Conservation (phyloP, 208 protist species). For the Trypanosomatidae sp. region DNA sequence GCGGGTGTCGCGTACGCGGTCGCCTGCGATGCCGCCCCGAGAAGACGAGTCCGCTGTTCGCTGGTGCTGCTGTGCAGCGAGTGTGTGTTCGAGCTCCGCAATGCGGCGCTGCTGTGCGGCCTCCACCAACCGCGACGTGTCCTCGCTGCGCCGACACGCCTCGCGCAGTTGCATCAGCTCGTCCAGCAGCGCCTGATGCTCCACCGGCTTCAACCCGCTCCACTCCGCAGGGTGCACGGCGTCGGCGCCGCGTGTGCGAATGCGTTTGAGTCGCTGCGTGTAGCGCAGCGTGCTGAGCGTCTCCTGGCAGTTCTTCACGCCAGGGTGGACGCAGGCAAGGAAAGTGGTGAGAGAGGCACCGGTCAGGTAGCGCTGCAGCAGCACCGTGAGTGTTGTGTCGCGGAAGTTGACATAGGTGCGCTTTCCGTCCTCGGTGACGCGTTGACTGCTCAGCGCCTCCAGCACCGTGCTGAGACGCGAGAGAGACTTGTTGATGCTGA, state of each 20-base stretch:
- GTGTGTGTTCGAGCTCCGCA: slow-evolving; percentile 36
- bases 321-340: slow-evolving; percentile 84
- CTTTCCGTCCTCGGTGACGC: slow-evolving; percentile 36
- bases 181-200: slow-evolving; percentile 51
- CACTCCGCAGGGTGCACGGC: slow-evolving; percentile 38
- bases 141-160: slow-evolving; percentile 38
- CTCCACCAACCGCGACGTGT: slow-evolving; percentile 22
- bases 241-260: slow-evolving; percentile 49
- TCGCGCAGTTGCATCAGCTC: slow-evolving; percentile 61
- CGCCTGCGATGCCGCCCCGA: background rate
- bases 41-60: background rate
- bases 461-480: slow-evolving; percentile 88
- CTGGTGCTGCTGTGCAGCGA: slow-evolving; percentile 9
- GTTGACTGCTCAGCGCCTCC: slow-evolving; percentile 72
- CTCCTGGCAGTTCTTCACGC: slow-evolving; percentile 53
- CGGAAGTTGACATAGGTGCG: slow-evolving; percentile 83
- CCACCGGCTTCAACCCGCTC: slow-evolving; percentile 26
- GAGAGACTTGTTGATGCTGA: slow-evolving; percentile 90
- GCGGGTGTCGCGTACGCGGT: slow-evolving; percentile 47
- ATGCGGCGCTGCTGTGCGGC: slow-evolving; percentile 43
- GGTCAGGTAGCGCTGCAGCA: slow-evolving; percentile 88
- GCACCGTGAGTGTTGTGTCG: slow-evolving; percentile 84
- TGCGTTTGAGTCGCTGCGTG: slow-evolving; percentile 79
- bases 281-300: slow-evolving; percentile 89
- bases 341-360: slow-evolving; percentile 86